Evolutionary conservation across 139 green algal species (phyloP), one percentile per base, ranked within the genome.

Genomic region (Chlamydomonas incerta): DNA sequence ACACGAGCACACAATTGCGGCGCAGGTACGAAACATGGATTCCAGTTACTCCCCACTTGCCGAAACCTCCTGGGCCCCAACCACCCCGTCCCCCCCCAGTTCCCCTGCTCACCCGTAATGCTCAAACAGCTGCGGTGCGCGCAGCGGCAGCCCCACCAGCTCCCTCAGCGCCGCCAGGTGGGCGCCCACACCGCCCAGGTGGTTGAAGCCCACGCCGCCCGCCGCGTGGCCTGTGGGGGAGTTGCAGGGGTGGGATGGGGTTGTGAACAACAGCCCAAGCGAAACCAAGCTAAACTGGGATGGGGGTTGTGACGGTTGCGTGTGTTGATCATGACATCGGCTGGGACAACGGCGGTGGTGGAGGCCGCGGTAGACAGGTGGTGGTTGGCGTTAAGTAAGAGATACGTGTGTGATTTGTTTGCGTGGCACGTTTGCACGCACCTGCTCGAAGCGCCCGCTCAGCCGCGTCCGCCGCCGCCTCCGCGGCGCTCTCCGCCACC

Each of bases 91-190:
- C 41, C 35, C 41, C 35, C 3, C 71, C 34, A 13, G 29, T 57
- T 10, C 57, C n/a, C 55, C 74, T 26, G 15, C 76, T 23, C 37
- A 74, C 63, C 77, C 57, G 50, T 80, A 90, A 24, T 73, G 86
- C n/a, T 41, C 74, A 74, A 93, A 93, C 46, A 93, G 80, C 26
- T 90, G 68, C 26, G 88, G 73, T 31, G 72, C 74, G 69, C 85
- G 67, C 52, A 95, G 74, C 13, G 93, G 93, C 57, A 96, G 92
- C 28, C 67, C 35, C 35, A 95, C 92, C 50, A 90, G 66, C 76
- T 95, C 77, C 31, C 74, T 41, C 71, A 96, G 79, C 0, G 80
- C 63, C 21, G 31, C 15, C 15, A 75, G 58, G 62, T 94, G 81
- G 31, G 74, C 24, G 0, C 69, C 55, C 17, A 91, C 76, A 1